Conservation (phyloP, 176 grass and related monocot species). For the Raddia distichophylla region DNA sequence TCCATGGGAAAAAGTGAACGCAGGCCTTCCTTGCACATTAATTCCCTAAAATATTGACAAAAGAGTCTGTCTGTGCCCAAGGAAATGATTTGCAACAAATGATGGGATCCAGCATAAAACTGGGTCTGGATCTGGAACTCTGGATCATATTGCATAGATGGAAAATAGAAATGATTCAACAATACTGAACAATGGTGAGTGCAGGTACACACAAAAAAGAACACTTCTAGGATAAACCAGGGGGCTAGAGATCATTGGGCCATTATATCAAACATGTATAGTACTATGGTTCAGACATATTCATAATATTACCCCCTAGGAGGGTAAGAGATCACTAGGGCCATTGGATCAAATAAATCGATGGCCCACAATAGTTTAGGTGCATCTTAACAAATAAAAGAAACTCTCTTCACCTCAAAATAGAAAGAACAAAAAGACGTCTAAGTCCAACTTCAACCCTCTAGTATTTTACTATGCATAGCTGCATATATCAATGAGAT, state of each 20-base stretch:
- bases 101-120: slow-evolving; percentile 20
- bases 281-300: no score
- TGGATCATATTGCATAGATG: background rate
- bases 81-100: slow-evolving; percentile 15
- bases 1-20: slow-evolving; percentile 88
- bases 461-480: slow-evolving; percentile 3
- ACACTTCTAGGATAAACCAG: no score
- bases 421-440: background rate
- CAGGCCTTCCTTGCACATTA: slow-evolving; percentile 81
- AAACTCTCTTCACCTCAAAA: background rate
- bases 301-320: no score
- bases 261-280: no score
- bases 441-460: background rate
- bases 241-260: no score
- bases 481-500: background rate
- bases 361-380: background rate
- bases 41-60: slow-evolving; percentile 47
- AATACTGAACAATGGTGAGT: background rate
- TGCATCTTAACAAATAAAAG: background rate
- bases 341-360: background rate
- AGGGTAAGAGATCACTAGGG: no score
- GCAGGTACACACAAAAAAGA: background rate
- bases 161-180: slow-evolving; percentile 22
- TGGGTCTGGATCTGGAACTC: background rate
- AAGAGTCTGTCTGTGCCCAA: slow-evolving; percentile 1